Base-by-base conservation (phyloP, 2,329 filamentous ascomycete species). In the Botryotinia convoluta region DNA sequence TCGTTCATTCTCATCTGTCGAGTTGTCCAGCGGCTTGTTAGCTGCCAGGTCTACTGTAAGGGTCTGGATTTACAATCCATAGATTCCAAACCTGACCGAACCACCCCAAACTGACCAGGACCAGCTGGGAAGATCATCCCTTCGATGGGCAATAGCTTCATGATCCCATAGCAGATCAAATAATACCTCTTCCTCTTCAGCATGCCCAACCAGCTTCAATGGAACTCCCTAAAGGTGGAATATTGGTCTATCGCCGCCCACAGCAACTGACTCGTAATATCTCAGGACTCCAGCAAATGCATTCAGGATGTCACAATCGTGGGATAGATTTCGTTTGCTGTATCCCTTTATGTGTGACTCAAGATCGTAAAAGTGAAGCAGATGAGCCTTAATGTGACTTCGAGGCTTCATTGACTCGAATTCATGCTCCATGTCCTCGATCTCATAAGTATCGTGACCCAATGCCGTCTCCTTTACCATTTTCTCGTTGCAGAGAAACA, bases 301-400 rank as follows among this genome's bases (percentile, higher is more conserved):
- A 14, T 51, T 51, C 48, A 51, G 10, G 22, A 22, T 51, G 10
- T 51, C 48, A 5, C 48, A 51, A 51, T 51, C 48, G 22, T 51
- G 10, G 22, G 22, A n/a, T n/a, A 51, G 22, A 51, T 51, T 6
- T 51, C 48, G 22, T 22, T 12, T 51, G 10, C 48, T n/a, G 9
- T n/a, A 51, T 51, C 0, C 4, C 0, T 2, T 3, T 51, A n/a
- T 51, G 2, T n/a, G 22, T 51, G 48, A 51, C 45, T 14, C 0
- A 14, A 51, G 45, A 5, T 5, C 0, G 1, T 0, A 3, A 22
- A 0, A 3, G 7, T 45, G 7, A 45, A 45, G 0, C 4, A 0
- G 2, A 22, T 9, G 2, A 45, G 18, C 1, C 44, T 45, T 0
- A 45, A 20, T 7, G 7, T 8, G 0, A 20, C 7, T 3, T 9